Evolutionary conservation across 2,329 filamentous ascomycete species (phyloP).

Genomic region (Alternaria burnsii): DNA sequence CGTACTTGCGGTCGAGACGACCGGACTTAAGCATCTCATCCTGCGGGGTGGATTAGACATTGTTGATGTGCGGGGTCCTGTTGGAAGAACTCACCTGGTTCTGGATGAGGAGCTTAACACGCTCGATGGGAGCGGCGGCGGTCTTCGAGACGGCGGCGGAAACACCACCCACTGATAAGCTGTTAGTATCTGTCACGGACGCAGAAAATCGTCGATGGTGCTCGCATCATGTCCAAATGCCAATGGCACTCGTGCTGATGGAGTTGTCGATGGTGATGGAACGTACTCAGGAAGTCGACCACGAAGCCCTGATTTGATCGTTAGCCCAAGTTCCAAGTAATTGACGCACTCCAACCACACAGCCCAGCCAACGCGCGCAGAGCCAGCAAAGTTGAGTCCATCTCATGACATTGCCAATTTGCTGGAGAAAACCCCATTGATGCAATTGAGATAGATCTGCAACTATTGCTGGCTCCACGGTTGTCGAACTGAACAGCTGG

Average conservation of each 20-base stretch:
- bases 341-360: slow-evolving; percentile 26
- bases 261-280: slow-evolving; percentile 18
- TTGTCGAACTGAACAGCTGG: neutral
- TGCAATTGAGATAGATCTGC: slow-evolving; percentile 42
- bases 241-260: slow-evolving; percentile 41
- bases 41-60: slow-evolving; percentile 59
- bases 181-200: slow-evolving; percentile 52
- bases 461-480: slow-evolving; percentile 24
- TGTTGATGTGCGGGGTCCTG: neutral
- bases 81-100: slow-evolving; percentile 82
- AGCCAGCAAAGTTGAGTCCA: slow-evolving; percentile 29
- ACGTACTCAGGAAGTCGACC: slow-evolving; percentile 99
- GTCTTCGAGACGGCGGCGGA: slow-evolving; percentile 99
- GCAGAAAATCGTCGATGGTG: slow-evolving; percentile 15
- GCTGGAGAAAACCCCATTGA: slow-evolving; percentile 26
- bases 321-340: slow-evolving; percentile 38
- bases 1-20: slow-evolving; percentile 97
- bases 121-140: slow-evolving; percentile 99
- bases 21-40: slow-evolving; percentile 99
- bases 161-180: slow-evolving; percentile 88
- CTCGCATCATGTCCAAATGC: slow-evolving; percentile 21
- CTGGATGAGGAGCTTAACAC: slow-evolving; percentile 99
- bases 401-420: slow-evolving; percentile 28
- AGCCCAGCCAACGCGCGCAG: slow-evolving; percentile 27
- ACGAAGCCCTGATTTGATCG: slow-evolving; percentile 76